Percentiles rank a stretch among this genome's conserved stretches.
Conservation (phyloP, 495 filamentous ascomycete genomes). For the Penicilliopsis zonata region DNA sequence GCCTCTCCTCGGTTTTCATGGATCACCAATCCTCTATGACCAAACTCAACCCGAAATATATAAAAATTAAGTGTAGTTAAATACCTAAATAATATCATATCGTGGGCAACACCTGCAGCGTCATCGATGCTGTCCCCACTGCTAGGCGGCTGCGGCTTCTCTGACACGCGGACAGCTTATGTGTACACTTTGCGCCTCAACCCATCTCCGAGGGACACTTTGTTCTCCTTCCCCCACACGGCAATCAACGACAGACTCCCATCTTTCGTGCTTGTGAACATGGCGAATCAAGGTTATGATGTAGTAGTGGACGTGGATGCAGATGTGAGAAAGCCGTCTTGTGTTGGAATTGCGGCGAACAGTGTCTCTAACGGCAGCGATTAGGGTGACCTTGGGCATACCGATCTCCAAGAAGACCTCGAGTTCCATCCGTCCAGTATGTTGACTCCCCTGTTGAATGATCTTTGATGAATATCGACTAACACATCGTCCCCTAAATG, state of each 20-base stretch:
- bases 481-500: background rate
- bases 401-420: slow-evolving; percentile 94
- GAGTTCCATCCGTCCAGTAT: slow-evolving; percentile 93
- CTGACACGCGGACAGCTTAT: slow-evolving; percentile 3
- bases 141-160: no score
- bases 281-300: slow-evolving; percentile 86
- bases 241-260: slow-evolving; percentile 4
- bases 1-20: no score
- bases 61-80: no score
- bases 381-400: slow-evolving; percentile 94
- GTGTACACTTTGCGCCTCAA: slow-evolving; percentile 8
- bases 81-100: no score
- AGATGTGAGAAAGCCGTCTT: slow-evolving; percentile 47
- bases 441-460: slow-evolving; percentile 4
- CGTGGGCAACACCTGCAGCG: no score
- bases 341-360: background rate
- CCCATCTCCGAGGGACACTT: background rate
- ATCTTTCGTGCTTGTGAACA: slow-evolving; percentile 26
- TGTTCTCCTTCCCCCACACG: slow-evolving; percentile 1
- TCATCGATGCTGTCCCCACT: no score
- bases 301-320: slow-evolving; percentile 94
- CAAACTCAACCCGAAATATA: no score
- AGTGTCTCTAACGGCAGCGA: slow-evolving; percentile 8
- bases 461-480: background rate
- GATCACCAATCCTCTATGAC: no score